A percentile compares a stretch with the other conserved stretches of the same genome.
These are phyloP conservation scores for Chenopodium album DNA, from an alignment of 148 eudicot species.

Conservation along the genomic window DNA sequence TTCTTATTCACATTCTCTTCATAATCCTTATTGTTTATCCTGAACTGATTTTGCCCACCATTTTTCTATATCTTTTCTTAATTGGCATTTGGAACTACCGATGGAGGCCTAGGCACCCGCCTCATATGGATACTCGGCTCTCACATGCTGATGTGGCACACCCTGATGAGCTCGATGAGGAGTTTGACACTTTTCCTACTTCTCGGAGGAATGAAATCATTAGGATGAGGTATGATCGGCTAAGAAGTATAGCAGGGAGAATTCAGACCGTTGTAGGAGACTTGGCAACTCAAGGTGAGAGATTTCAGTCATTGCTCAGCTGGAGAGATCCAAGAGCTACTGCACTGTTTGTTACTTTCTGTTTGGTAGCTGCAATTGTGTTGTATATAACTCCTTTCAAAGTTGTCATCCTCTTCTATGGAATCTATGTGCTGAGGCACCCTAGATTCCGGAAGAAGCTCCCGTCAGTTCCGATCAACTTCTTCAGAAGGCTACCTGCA, in stretches of 20 bases:
- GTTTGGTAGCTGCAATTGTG: conserved; percentile 45
- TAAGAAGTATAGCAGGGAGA: conserved; percentile 59
- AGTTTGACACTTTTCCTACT: conserved; percentile 54
- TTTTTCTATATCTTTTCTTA: conserved; percentile 49
- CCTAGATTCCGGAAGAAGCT: conserved; percentile 50
- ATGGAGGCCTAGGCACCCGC: conserved; percentile 59
- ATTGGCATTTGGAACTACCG: conserved; percentile 56
- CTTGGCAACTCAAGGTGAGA: conserved; percentile 60
- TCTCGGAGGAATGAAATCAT: conserved; percentile 39
- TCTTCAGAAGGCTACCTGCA: conserved; percentile 57
- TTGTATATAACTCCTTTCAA: conserved; percentile 52
- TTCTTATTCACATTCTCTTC: conserved; percentile 47
- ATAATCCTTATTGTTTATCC: conserved; percentile 51
- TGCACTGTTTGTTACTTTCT: conserved; percentile 47
- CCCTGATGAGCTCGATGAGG: conserved; percentile 57
- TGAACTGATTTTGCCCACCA: conserved; percentile 52
- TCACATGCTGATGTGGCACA: conserved; percentile 51
- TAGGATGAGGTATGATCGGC: conserved; percentile 54
- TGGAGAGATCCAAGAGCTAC: conserved; percentile 62
- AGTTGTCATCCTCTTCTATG: conserved; percentile 39
- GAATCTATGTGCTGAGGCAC: conserved; percentile 47
- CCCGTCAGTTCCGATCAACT: conserved; percentile 51
- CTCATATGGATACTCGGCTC: conserved; percentile 59
- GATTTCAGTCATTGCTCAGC: conserved; percentile 46
- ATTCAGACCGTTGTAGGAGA: conserved; percentile 59